phyloP scores from a whole-genome alignment of 106 monocot species.

The Narthecium ossifragum region DNA sequence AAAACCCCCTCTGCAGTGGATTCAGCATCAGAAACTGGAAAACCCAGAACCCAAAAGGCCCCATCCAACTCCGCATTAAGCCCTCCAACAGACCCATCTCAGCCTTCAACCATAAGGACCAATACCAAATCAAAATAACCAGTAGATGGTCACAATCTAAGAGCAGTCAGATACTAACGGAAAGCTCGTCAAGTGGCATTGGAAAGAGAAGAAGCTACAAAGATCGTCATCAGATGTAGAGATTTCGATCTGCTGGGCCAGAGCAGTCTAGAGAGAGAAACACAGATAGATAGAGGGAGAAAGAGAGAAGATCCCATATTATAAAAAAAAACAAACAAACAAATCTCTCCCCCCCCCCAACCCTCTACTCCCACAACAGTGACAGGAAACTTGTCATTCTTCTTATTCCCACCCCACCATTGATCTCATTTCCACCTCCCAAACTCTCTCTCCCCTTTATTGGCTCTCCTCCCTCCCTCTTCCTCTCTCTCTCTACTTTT shows the following conservation, averaged over 20 bases:
- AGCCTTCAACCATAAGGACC: background rate
- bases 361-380: no score
- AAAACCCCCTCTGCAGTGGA: background rate
- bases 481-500: no score
- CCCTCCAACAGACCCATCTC: background rate
- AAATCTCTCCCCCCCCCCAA: no score
- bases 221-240: background rate
- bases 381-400: slow-evolving; percentile 2
- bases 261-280: background rate
- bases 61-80: background rate
- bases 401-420: background rate
- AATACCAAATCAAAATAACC: background rate
- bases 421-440: background rate
- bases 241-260: slow-evolving; percentile 10
- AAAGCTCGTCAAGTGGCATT: background rate
- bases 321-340: slow-evolving; percentile 1
- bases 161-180: background rate
- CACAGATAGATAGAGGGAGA: no score
- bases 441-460: no score
- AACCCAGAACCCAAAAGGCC: no score
- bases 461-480: no score
- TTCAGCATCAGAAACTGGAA: no score
- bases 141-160: background rate
- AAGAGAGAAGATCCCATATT: slow-evolving; percentile 9
- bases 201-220: background rate